Evolutionary conservation across 805 yeast genomes (phyloP), one percentile per base, ranked within the genome.

Genomic region (Candida incommunis): DNA sequence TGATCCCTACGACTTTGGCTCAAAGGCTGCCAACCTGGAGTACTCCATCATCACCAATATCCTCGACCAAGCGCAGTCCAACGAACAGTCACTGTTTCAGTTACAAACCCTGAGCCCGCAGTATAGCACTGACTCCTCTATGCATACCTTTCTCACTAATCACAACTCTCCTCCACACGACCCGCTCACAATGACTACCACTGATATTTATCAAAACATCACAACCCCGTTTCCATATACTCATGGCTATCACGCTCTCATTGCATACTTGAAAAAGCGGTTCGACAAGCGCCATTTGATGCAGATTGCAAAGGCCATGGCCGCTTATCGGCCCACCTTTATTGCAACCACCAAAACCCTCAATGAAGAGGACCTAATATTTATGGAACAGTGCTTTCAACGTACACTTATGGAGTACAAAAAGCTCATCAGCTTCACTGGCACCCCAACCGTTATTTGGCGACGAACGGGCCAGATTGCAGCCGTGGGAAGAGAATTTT

Each of bases 391-490:
- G 41, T 71, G 76, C 11, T 71, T 76, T 48, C 81, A 76, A 49
- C 55, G 81, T 43, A 68, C 79, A 0, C 53, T 76, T 21, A 50
- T 71, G 54, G 88, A 83, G 46, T 72, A 72, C 47, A 80, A 76
- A 54, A 68, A 62, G 59, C 64, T 65, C 48, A 62, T 70, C 13
- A 64, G 67, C 21, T 55, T 78, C 46, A 77, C 81, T 18, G 80
- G 87, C 9, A 75, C 84, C 1, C 94, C 94, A 1, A 80, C 90
- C 2, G 77, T 82, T 16, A 79, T 83, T 50, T 84, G 94, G 94
- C 68, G 94, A 54, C 66, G 94, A 35, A 81, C 94, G 0, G 94
- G 94, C 7, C 94, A 84, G 57, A 78, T 85, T 37, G 87, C 82
- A 9, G 83, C 83, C 5, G 75, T 82, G 7, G 80, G 87, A 3